These are phyloP conservation scores for Claviceps monticola DNA, from an alignment of 2,329 filamentous ascomycete genomes.

Conservation along the genomic window DNA sequence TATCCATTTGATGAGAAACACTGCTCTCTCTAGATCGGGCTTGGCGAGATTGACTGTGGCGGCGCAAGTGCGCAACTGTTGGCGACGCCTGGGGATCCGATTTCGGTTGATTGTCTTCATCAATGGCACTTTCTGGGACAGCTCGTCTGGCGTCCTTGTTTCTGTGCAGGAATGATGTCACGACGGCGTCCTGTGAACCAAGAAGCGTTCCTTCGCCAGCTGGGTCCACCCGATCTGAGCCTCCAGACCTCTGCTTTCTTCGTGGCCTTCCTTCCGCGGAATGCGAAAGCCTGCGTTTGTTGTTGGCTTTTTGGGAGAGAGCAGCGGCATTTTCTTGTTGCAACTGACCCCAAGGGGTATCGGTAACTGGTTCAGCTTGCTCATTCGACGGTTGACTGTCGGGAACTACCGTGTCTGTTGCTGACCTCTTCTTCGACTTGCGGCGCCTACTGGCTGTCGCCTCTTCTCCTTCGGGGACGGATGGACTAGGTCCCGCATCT, in stretches of 20 bases:
- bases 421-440: constrained; percentile 14
- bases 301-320: constrained; percentile 14
- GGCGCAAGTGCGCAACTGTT: constrained; percentile 13
- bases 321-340: constrained; percentile 7
- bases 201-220: background rate
- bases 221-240: constrained; percentile 10
- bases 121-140: constrained; percentile 7
- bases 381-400: constrained; percentile 3
- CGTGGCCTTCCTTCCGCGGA: constrained; percentile 17
- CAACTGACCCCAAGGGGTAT: constrained; percentile 3
- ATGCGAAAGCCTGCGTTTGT: constrained; percentile 20
- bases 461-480: constrained; percentile 5
- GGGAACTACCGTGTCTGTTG: constrained; percentile 2
- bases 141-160: constrained; percentile 1
- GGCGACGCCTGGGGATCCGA: constrained; percentile 15
- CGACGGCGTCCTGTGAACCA: background rate
- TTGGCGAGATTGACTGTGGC: constrained; percentile 14
- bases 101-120: constrained; percentile 10
- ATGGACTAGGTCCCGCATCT: constrained; percentile 4
- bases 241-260: constrained; percentile 19
- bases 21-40: constrained; percentile 16
- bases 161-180: constrained; percentile 6
- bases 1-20: constrained; percentile 12
- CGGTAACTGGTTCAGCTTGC: background rate
- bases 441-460: constrained; percentile 11